These are phyloP conservation scores for Ulota crispa DNA, from an alignment of 225 moss, liverwort and hornwort genomes.

Conservation along the genomic window DNA sequence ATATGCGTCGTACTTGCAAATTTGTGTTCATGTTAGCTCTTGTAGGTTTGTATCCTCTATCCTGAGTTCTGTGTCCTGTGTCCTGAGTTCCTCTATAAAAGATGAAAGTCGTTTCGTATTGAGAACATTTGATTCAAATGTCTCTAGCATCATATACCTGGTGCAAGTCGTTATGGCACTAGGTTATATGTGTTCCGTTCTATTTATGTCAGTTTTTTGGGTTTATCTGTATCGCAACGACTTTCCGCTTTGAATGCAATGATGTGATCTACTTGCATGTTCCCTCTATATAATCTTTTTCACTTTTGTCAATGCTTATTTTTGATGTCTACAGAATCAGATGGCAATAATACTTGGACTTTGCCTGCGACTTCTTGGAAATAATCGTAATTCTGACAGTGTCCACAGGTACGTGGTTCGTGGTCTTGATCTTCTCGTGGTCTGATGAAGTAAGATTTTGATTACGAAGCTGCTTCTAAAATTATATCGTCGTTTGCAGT, in stretches of 20 bases:
- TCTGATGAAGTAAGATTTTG: slow-evolving; percentile 17
- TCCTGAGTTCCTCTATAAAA: not conserved
- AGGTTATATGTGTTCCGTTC: not conserved
- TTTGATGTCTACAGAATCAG: slow-evolving; percentile 47
- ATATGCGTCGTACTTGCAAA: not conserved
- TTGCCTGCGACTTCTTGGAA: slow-evolving; percentile 69
- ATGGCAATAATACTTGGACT: slow-evolving; percentile 65
- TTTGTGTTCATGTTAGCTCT: not conserved
- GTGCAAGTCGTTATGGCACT: not conserved
- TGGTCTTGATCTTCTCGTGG: not conserved
- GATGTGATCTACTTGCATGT: slow-evolving; percentile 11
- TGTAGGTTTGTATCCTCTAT: slow-evolving; percentile 11
- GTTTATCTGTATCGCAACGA: not conserved
- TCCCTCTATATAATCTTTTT: not conserved
- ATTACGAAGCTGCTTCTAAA: slow-evolving; percentile 8
- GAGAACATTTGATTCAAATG: not conserved
- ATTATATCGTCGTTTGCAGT: slow-evolving; percentile 39
- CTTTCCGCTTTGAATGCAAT: slow-evolving; percentile 12
- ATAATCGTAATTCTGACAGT: slow-evolving; percentile 68
- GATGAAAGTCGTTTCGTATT: not conserved
- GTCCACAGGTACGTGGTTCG: slow-evolving; percentile 58
- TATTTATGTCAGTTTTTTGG: not conserved
- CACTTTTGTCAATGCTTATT: slow-evolving; percentile 11
- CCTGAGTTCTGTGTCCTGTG: not conserved
- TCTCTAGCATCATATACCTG: not conserved